Evolutionary conservation across 2,329 filamentous ascomycete species (phyloP), one percentile per base, ranked within the genome.

Genomic region (Blastomyces parvus): DNA sequence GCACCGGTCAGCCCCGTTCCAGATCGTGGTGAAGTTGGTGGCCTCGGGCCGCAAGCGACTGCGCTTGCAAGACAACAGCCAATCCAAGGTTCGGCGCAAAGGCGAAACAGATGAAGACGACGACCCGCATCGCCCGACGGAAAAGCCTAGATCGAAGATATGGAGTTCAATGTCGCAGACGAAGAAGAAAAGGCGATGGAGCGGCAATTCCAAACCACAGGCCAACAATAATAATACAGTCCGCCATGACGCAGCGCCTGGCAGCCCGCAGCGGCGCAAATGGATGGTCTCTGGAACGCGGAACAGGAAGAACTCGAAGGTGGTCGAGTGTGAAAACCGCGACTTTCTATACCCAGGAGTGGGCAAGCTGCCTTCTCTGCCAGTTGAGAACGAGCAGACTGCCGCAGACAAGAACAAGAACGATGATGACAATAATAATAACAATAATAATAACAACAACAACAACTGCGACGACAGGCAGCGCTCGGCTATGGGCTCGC

Each of bases 331-430:
- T 22, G 27, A 61, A 38, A 33, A 55, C 22, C 59, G 46, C 33
- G 59, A 61, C 44, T 61, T 61, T 48, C 30, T 61, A 52, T 61
- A 61, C 22, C 59, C 59, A 30, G 59, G 59, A 52, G 33, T 61
- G 7, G 50, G 59, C 30, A 53, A 25, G 46, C 59, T 61, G n/a
- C 59, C 59, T 22, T 40, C 59, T 40, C 22, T 53, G 19, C 25
- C 50, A 27, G 1, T 22, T 13, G 36, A 42, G 1, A 17, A 25
- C 59, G 46, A 38, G 27, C 46, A 19, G 25, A 30, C 44, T 40
- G 25, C 7, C 4, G 11, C 58, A 30, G 58, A 48, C 17, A 60
- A 48, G 19, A 19, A 53, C 13, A 30, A 42, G 42, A 44, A 13
- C 9, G 13, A 38, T 8, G 3, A 38, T 3, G 13, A 38, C 2